Base-by-base conservation (phyloP, 2,329 filamentous ascomycete species). In the Trichoderma sp. region DNA sequence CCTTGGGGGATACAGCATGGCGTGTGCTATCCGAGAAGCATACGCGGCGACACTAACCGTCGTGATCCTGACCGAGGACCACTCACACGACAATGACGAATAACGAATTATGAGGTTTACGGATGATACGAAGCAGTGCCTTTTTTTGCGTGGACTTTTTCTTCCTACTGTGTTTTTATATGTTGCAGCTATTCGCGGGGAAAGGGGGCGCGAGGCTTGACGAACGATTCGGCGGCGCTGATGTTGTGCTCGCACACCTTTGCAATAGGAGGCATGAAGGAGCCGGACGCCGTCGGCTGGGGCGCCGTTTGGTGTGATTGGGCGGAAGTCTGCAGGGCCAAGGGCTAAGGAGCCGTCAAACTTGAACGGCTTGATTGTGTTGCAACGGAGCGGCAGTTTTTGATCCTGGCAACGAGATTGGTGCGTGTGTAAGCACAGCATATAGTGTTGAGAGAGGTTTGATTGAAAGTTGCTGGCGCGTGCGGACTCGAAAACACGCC, bases 41-140 rank as follows among this genome's bases (percentile, higher is more conserved):
- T 92, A 90, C 75, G 90, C 90, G 2, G 89, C 88, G 17, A 88
- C 88, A 43, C 75, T 92, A 61, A 90, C 86, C 55, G 89, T 92
- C 47, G 87, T 91, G 47, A 90, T 93, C 64, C 76, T 92, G 63
- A 80, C 88, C 45, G 85, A 89, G 64, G 82, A 79, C 63, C 78
- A 78, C 66, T 71, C 74, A 67, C 78, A 81, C 68, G 78, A 78
- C 63, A 78, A 78, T 63, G 78, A 82, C 71, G 78, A 82, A 51
- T 73, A 47, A 69, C 39, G 68, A 71, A 69, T 66, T 68, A 73
- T 65, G 64, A 64, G 47, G 47, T 34, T 44, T 47, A 47, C 41
- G 19, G 24, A 61, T 24, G 30, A 61, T 66, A 58, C 51, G 63
- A 55, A 60, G 15, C 39, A 48, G 34, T 39, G 48, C 48, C 34